A percentile compares a stretch with the other conserved stretches of the same genome.
These are phyloP conservation scores for Talaromyces sp. DNA, from an alignment of 2,329 filamentous ascomycete genomes.

Conservation along the genomic window DNA sequence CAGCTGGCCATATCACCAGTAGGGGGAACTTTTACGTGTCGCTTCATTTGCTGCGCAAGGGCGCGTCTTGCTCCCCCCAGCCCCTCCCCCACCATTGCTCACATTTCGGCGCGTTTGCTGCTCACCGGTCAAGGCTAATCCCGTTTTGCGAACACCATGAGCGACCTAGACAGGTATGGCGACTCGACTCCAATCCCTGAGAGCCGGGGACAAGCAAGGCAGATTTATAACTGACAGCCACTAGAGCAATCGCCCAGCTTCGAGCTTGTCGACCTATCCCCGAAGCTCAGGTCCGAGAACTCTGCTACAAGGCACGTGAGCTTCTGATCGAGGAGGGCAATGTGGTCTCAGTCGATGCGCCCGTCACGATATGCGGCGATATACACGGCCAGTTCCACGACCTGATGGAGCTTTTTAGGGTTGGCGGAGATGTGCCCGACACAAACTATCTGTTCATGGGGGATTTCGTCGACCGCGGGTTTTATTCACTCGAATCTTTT, in stretches of 20 bases:
- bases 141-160: conserved; percentile 56
- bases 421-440: conserved; percentile 88
- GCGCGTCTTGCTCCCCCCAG: not conserved
- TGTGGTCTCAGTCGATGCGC: conserved; percentile 89
- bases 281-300: conserved; percentile 88
- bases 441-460: conserved; percentile 98
- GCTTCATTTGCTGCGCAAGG: conserved; percentile 1
- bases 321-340: conserved; percentile 96
- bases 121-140: not conserved
- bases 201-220: not conserved
- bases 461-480: conserved; percentile 96
- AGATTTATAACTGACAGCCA: conserved; percentile 14
- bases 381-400: conserved; percentile 97
- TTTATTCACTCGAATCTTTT: conserved; percentile 96
- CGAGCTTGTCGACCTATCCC: conserved; percentile 95
- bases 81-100: not conserved
- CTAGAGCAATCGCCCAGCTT: conserved; percentile 87
- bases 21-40: not conserved
- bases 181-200: not conserved
- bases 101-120: not conserved
- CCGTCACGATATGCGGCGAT: conserved; percentile 95
- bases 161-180: conserved; percentile 81
- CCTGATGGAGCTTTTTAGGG: conserved; percentile 91
- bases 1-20: not conserved
- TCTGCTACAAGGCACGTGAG: conserved; percentile 96